These are phyloP conservation scores for Macaranga tanarius DNA, from an alignment of 441 rosid species.

Conservation along the genomic window DNA sequence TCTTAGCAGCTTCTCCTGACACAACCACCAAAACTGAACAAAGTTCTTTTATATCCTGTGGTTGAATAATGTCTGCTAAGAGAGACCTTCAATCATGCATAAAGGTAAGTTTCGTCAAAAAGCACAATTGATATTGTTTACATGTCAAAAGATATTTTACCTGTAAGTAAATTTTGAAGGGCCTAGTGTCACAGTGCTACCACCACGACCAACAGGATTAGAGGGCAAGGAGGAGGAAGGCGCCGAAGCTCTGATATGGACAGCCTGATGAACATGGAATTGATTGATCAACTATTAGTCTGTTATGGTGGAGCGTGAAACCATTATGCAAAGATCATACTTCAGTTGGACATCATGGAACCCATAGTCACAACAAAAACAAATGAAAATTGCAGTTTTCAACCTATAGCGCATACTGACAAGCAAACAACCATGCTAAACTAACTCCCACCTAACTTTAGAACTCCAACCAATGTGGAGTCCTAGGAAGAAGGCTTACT, in stretches of 20 bases:
- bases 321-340: constrained; percentile 16
- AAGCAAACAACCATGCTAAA: background rate
- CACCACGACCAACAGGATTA: constrained; percentile 53
- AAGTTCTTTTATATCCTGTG: constrained; percentile 88
- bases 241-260: constrained; percentile 50
- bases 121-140: constrained; percentile 19
- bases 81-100: constrained; percentile 67
- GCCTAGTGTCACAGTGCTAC: constrained; percentile 39
- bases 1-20: constrained; percentile 76
- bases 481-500: background rate
- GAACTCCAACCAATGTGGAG: background rate
- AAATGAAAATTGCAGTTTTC: background rate
- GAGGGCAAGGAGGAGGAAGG: constrained; percentile 53
- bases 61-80: constrained; percentile 91
- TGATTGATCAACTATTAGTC: constrained; percentile 6
- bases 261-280: constrained; percentile 47
- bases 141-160: constrained; percentile 39
- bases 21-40: constrained; percentile 90
- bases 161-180: constrained; percentile 83
- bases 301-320: constrained; percentile 8
- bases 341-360: background rate
- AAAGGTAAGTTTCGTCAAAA: constrained; percentile 37
- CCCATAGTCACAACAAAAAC: background rate
- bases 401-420: background rate
- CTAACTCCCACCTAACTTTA: background rate